phyloP scores from a whole-genome alignment of 805 yeast genomes.

The Candida yuanshanica region DNA sequence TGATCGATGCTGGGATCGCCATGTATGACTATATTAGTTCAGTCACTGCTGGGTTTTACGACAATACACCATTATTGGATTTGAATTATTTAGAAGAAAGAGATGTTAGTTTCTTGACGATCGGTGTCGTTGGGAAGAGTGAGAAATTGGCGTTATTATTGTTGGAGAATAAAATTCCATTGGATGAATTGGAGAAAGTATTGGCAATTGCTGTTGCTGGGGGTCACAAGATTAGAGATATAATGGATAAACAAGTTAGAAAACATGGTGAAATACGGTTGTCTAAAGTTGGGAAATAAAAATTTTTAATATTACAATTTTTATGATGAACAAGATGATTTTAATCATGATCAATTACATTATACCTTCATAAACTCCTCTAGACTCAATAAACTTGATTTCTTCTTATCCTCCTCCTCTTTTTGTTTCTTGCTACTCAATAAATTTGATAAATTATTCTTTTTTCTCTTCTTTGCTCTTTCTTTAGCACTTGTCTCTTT shows the following conservation, averaged over 20 bases:
- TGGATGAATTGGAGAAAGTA: conserved; percentile 72
- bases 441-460: conserved; percentile 36
- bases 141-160: conserved; percentile 73
- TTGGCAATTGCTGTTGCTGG: conserved; percentile 85
- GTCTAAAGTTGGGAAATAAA: conserved; percentile 32
- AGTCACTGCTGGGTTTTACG: conserved; percentile 73
- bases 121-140: conserved; percentile 79
- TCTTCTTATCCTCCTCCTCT: conserved; percentile 26
- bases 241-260: conserved; percentile 84
- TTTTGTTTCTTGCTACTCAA: conserved; percentile 37
- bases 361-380: conserved; percentile 41
- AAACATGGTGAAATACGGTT: conserved; percentile 60
- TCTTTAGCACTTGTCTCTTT: conserved; percentile 27
- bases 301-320: conserved; percentile 3
- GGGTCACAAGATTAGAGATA: conserved; percentile 69
- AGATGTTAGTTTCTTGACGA: conserved; percentile 74
- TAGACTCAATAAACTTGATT: conserved; percentile 35
- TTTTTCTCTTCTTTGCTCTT: conserved; percentile 42
- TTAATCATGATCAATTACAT: not conserved
- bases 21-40: conserved; percentile 88
- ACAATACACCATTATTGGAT: conserved; percentile 74
- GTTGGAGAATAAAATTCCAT: conserved; percentile 78
- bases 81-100: conserved; percentile 76
- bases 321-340: too few species aligned
- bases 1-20: conserved; percentile 92